Percentiles rank a stretch among this genome's conserved stretches.
Evolutionary conservation across 1,284 basidiomycete genomes (phyloP).

Genomic region (Ganoderma leucocontextum): DNA sequence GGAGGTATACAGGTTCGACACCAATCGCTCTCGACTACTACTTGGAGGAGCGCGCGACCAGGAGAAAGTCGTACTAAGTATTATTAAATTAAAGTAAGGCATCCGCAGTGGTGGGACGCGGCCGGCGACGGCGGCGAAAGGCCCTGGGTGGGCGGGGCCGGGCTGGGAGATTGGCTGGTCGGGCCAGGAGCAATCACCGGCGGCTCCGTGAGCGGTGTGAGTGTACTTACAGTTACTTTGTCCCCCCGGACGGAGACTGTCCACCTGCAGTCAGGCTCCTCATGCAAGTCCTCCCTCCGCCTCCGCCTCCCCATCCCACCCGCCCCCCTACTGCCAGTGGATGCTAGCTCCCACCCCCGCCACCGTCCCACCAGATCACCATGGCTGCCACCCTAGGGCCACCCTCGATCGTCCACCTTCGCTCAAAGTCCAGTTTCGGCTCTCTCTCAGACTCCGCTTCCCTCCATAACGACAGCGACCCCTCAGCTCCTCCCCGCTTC

Average conservation of each 20-base stretch:
- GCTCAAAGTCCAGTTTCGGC: slow-evolving; percentile 32
- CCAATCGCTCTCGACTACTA: too few relatives aligned
- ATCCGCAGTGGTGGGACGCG: too few relatives aligned
- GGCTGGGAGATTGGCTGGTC: background rate
- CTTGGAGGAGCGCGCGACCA: too few relatives aligned
- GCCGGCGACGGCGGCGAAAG: background rate
- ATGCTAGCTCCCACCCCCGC: slow-evolving; percentile 11
- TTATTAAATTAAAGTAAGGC: too few relatives aligned
- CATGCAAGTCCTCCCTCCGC: background rate
- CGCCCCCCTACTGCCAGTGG: slow-evolving; percentile 3
- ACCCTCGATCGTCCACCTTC: slow-evolving; percentile 35
- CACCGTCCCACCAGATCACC: slow-evolving; percentile 9
- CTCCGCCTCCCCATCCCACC: background rate
- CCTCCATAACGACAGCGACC: slow-evolving; percentile 31
- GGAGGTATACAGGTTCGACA: too few relatives aligned
- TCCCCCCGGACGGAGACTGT: background rate
- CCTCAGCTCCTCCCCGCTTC: slow-evolving; percentile 55
- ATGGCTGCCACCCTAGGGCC: slow-evolving; percentile 34
- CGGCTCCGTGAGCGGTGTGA: background rate
- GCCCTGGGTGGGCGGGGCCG: background rate
- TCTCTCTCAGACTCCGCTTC: slow-evolving; percentile 33
- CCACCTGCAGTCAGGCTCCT: background rate
- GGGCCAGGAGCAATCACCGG: background rate
- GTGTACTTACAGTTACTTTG: background rate
- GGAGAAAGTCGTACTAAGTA: too few relatives aligned